These are phyloP conservation scores for Cytospora piceae DNA, from an alignment of 2,329 filamentous ascomycete species.

Conservation along the genomic window DNA sequence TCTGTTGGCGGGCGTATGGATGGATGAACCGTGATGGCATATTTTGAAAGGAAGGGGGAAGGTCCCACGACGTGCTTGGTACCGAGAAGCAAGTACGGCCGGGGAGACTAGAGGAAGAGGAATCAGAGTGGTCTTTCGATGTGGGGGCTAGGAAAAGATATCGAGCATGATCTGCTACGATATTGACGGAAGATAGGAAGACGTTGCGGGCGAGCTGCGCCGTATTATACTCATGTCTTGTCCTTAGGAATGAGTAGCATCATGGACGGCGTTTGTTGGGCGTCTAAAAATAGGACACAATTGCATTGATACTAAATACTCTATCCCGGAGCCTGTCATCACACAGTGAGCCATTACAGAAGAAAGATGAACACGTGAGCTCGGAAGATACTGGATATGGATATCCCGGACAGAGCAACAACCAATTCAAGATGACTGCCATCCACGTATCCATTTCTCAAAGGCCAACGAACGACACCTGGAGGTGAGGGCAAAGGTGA, in stretches of 20 bases:
- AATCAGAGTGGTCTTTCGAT: background rate
- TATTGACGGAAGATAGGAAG: background rate
- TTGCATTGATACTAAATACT: background rate
- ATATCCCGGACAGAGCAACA: background rate
- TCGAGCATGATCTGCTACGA: background rate
- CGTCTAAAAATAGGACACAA: background rate
- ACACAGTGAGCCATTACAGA: background rate
- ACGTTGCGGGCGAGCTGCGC: background rate
- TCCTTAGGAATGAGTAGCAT: background rate
- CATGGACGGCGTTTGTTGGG: conserved; percentile 1
- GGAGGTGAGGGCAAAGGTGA: background rate
- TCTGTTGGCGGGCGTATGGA: background rate
- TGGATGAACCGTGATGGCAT: no score
- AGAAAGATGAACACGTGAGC: background rate
- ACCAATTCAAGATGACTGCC: background rate
- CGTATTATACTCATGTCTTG: conserved; percentile 5
- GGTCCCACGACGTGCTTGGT: background rate
- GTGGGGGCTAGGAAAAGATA: background rate
- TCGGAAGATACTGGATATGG: background rate
- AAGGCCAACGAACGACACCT: background rate
- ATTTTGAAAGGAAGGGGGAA: no score
- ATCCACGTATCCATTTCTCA: background rate
- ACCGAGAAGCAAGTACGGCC: background rate
- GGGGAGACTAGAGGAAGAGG: background rate
- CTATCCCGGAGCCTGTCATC: background rate